Percentiles rank a stretch among this genome's conserved stretches.
Evolutionary conservation across 345 rosid species (phyloP).

Genomic region (Microthlaspi erraticum): DNA sequence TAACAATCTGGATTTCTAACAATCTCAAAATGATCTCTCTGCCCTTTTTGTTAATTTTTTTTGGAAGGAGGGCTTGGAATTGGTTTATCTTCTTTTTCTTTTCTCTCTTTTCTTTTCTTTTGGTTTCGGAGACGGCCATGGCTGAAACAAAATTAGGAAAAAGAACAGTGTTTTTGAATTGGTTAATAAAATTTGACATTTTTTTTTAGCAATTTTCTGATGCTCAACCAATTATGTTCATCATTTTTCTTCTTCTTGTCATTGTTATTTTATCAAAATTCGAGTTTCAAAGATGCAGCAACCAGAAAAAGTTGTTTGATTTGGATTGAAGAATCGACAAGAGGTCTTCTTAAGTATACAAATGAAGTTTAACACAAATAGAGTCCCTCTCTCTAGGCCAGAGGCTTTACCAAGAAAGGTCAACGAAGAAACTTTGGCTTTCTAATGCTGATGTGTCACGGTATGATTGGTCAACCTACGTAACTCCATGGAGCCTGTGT

Average conservation of each 20-base stretch:
- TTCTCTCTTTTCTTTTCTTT: neutral
- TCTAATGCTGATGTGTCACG: conserved; percentile 51
- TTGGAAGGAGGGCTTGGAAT: conserved; percentile 42
- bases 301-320: neutral
- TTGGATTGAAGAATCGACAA: too few species aligned
- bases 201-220: neutral
- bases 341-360: too few species aligned
- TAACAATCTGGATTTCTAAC: conserved; percentile 25
- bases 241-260: neutral
- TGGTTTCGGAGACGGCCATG: conserved; percentile 33
- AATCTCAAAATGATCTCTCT: conserved; percentile 28
- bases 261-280: neutral
- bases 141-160: conserved; percentile 43
- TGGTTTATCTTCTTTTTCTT: conserved; percentile 23
- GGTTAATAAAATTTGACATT: conserved; percentile 40
- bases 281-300: neutral
- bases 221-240: conserved; percentile 5
- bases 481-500: conserved; percentile 39
- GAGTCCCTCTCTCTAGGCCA: neutral
- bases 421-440: neutral
- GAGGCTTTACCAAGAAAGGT: conserved; percentile 2
- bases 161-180: conserved; percentile 27
- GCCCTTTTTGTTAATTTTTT: conserved; percentile 45
- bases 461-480: conserved; percentile 62
- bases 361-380: neutral